Conservation (phyloP, 1,139 yeast species). For the Yamadazyma diddensiae region DNA sequence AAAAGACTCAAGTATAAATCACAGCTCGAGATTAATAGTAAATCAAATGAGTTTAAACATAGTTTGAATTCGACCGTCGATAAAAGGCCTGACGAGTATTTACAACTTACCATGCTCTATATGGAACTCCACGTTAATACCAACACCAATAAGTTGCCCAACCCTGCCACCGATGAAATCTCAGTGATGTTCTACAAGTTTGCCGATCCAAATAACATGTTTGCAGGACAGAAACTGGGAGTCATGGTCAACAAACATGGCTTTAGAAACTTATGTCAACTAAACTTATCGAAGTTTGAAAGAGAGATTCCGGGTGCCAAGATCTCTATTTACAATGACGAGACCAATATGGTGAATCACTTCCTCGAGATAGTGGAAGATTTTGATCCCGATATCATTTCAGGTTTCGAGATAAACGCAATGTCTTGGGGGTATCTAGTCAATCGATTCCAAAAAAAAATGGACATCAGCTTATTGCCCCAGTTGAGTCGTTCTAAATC, state of each 20-base stretch:
- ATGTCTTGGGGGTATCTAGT: slow-evolving; percentile 87
- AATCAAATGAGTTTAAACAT: slow-evolving; percentile 31
- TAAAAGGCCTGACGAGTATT: slow-evolving; percentile 46
- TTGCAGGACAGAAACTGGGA: slow-evolving; percentile 17
- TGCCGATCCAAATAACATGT: slow-evolving; percentile 43
- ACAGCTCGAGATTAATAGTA: slow-evolving; percentile 50
- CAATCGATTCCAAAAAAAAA: slow-evolving; percentile 52
- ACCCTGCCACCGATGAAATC: slow-evolving; percentile 63
- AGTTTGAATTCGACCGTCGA: slow-evolving; percentile 30
- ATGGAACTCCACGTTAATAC: slow-evolving; percentile 69
- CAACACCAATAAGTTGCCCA: slow-evolving; percentile 50
- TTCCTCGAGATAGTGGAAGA: slow-evolving; percentile 54
- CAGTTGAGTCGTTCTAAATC: slow-evolving; percentile 42
- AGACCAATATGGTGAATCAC: slow-evolving; percentile 52
- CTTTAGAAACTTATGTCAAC: slow-evolving; percentile 1
- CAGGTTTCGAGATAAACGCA: slow-evolving; percentile 82
- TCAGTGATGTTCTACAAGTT: slow-evolving; percentile 61
- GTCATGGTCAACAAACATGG: slow-evolving; percentile 13
- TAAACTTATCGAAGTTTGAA: slow-evolving; percentile 1
- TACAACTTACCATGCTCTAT: slow-evolving; percentile 51
- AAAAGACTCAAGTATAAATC: slow-evolving; percentile 30
- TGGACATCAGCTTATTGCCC: slow-evolving; percentile 51
- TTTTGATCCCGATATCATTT: slow-evolving; percentile 82
- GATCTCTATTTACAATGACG: slow-evolving; percentile 42
- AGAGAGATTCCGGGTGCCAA: slow-evolving; percentile 14